Conservation (phyloP, 164 flowering plant genomes). For the Chloranthus sessilifolius region DNA sequence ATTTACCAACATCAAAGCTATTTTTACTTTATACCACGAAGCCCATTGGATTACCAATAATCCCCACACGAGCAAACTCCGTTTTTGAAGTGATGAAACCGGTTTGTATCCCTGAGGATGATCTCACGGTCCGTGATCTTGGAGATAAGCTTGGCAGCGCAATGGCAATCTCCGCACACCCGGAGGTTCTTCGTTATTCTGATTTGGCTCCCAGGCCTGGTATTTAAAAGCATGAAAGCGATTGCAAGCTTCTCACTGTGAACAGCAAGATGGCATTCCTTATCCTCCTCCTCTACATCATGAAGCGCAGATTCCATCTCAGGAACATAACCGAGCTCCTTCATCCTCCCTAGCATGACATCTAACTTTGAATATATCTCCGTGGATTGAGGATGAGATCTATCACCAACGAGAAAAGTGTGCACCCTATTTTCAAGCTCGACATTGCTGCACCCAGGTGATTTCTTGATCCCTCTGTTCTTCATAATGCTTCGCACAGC, state of each 20-base stretch:
- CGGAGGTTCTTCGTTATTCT: constrained; percentile 11
- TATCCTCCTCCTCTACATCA: constrained; percentile 12
- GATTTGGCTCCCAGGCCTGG: not conserved
- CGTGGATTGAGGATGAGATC: constrained; percentile 18
- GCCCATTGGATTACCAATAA: constrained; percentile 12
- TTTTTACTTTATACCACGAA: no score
- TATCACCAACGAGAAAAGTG: constrained; percentile 19
- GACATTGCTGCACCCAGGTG: constrained; percentile 17
- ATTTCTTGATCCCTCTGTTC: constrained; percentile 13
- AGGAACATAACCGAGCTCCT: not conserved
- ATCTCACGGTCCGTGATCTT: constrained; percentile 1
- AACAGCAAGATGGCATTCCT: constrained; percentile 8
- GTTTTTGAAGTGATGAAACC: constrained; percentile 10
- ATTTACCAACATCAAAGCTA: no score
- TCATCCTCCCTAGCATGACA: not conserved
- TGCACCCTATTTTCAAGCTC: constrained; percentile 12
- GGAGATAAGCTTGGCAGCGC: constrained; percentile 9
- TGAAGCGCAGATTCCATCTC: constrained; percentile 2
- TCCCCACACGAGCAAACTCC: constrained; percentile 9
- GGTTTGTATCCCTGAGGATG: constrained; percentile 8
- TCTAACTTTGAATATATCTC: constrained; percentile 10
- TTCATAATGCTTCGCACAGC: constrained; percentile 15
- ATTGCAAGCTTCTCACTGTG: constrained; percentile 11
- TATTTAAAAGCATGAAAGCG: constrained; percentile 2
- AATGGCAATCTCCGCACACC: constrained; percentile 7